Conservation (phyloP, 495 filamentous ascomycete species). For the Hapsidospora chrysogenum region DNA sequence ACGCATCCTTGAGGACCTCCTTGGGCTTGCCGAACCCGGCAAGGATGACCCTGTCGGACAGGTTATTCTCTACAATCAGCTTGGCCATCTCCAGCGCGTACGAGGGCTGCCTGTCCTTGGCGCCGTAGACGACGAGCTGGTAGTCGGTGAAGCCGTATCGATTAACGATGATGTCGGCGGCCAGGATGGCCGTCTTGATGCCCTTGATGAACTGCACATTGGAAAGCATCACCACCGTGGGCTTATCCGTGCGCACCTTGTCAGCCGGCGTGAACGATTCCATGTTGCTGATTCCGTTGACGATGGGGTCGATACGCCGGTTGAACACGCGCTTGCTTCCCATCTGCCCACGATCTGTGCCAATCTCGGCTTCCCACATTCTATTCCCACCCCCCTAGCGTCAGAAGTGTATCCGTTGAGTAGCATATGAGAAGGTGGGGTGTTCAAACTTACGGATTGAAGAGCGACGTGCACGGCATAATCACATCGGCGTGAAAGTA, state of each 20-base stretch:
- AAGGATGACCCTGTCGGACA: conserved; percentile 34
- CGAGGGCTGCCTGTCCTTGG: conserved; percentile 41
- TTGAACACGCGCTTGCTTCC: neutral
- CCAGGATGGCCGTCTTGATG: conserved; percentile 45
- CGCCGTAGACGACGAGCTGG: conserved; percentile 44
- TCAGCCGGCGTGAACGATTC: conserved; percentile 1
- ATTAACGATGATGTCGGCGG: conserved; percentile 49
- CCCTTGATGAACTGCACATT: conserved; percentile 55
- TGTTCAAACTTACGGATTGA: conserved; percentile 1
- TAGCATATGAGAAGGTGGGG: neutral
- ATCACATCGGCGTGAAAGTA: conserved; percentile 2
- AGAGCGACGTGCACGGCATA: conserved; percentile 1
- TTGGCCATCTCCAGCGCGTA: conserved; percentile 47
- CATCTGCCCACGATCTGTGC: conserved; percentile 1
- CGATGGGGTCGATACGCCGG: conserved; percentile 3
- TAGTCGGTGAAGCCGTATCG: conserved; percentile 46
- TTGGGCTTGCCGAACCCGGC: conserved; percentile 40
- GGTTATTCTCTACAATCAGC: conserved; percentile 41
- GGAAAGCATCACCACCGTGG: conserved; percentile 17
- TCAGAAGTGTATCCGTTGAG: neutral
- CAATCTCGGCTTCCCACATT: conserved; percentile 1
- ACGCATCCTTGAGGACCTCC: conserved; percentile 38
- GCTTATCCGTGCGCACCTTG: neutral
- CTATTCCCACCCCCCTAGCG: neutral
- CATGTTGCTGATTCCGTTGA: conserved; percentile 4